Percentiles rank a stretch among this genome's conserved stretches.
Conservation (phyloP, 2,329 filamentous ascomycete genomes). For the Verruconis gallopava region DNA sequence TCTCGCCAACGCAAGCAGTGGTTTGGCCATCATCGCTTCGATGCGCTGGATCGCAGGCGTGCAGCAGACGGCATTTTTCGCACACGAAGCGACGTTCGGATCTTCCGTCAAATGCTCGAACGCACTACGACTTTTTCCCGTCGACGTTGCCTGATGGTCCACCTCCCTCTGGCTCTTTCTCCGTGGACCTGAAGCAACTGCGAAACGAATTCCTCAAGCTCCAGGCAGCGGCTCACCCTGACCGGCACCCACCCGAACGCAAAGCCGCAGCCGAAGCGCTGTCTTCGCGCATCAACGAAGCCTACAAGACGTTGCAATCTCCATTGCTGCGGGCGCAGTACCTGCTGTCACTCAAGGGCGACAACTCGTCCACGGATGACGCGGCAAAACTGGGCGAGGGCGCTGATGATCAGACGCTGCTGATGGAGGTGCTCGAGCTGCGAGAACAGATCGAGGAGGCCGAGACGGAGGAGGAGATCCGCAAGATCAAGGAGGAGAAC, state of each 20-base stretch:
- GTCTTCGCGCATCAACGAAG: constrained; percentile 72
- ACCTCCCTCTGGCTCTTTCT: constrained; percentile 65
- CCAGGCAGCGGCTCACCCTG: constrained; percentile 65
- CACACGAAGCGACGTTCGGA: no score
- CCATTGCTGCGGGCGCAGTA: constrained; percentile 83
- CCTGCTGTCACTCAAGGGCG: constrained; percentile 55
- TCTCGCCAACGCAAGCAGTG: no score
- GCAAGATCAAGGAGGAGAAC: constrained; percentile 50
- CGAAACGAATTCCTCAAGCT: constrained; percentile 77
- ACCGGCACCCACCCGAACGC: constrained; percentile 39
- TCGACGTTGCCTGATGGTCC: constrained; percentile 61
- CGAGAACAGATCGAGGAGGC: constrained; percentile 46
- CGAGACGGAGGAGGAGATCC: constrained; percentile 48
- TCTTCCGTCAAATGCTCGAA: constrained; percentile 1
- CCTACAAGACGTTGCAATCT: constrained; percentile 70
- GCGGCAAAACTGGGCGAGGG: constrained; percentile 41
- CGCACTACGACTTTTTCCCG: constrained; percentile 81
- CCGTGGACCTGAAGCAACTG: constrained; percentile 55
- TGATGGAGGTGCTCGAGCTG: constrained; percentile 71
- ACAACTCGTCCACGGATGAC: constrained; percentile 73
- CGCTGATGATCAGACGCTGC: constrained; percentile 45
- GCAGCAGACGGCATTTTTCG: no score
- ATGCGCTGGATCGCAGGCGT: no score
- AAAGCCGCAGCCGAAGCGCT: constrained; percentile 57
- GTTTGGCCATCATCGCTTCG: no score